Evolutionary conservation across 2,329 filamentous ascomycete species (phyloP), one percentile per base, ranked within the genome.

Genomic region (Bertia moriformis): DNA sequence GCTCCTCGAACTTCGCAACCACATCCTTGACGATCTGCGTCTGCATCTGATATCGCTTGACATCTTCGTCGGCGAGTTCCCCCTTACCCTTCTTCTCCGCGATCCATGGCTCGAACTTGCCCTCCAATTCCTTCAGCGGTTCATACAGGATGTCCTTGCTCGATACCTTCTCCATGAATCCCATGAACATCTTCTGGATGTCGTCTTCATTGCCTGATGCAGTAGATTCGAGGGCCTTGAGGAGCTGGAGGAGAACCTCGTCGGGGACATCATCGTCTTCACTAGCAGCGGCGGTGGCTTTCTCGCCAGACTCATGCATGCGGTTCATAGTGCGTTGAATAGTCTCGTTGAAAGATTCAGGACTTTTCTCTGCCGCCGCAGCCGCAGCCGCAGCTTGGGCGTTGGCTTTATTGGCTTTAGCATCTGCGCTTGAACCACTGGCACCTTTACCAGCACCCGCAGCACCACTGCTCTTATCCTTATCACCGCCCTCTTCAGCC

Each of bases 81-180:
- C 22, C 22, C 18, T 65, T 75, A 30, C 62, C 70, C 48, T 67
- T 67, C 56, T 95, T 89, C 60, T 83, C 80, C 50, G 73, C 71
- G 56, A 98, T 69, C 89, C 91, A 98, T 2, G 62, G 76, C 0
- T 88, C 89, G 53, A 91, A 98, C 59, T 95, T 96, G 39, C 85
- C 81, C 56, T 93, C 66, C 37, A 98, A 66, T 61, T 98, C 91
- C 65, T 94, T 94, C 87, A 98, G 95, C 2, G 91, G 91, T 62
- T 98, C 89, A 56, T 96, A 96, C 38, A 98, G 62, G 45, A 98
- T 95, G 49, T 96, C 91, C 65, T 94, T 96, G 59, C 93, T 94
- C 3, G 91, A 96, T 45, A 98, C 70, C 59, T 98, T 88, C 62
- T 96, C 86, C 89, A 98, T 96, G 86, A 96, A 94, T 40, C 83